These are phyloP conservation scores for Phialocephala subalpina DNA, from an alignment of 2,329 filamentous ascomycete species.

Conservation along the genomic window DNA sequence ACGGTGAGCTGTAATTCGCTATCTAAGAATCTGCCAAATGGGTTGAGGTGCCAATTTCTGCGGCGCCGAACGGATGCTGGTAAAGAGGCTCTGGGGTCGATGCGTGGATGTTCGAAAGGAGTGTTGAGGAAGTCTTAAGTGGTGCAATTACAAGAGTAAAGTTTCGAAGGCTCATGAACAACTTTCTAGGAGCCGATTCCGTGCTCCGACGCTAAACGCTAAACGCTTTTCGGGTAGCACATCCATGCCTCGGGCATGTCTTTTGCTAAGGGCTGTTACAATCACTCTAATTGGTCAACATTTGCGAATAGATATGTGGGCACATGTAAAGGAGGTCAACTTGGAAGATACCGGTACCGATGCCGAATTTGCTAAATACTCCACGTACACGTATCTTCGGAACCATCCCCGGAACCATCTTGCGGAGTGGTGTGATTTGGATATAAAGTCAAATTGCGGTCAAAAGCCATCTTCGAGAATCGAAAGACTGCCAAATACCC, in stretches of 20 bases:
- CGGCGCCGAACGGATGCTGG: not conserved
- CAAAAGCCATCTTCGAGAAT: not conserved
- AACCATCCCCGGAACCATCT: no score
- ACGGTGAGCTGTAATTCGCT: constrained; percentile 11
- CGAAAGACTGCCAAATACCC: not conserved
- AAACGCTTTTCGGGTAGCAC: not conserved
- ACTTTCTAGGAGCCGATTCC: no score
- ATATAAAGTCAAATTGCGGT: not conserved
- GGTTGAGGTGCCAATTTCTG: not conserved
- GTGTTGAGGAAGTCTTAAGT: constrained; percentile 5
- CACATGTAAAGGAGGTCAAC: not conserved
- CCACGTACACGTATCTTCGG: not conserved
- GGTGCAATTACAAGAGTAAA: no score
- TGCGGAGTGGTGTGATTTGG: not conserved
- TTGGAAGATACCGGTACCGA: not conserved
- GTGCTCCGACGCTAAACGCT: not conserved
- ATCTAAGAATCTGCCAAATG: not conserved
- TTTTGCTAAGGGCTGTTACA: not conserved
- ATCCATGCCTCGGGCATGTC: no score
- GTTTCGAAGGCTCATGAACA: no score
- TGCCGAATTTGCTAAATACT: not conserved
- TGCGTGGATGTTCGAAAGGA: not conserved
- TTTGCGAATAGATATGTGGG: not conserved
- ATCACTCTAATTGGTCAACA: not conserved
- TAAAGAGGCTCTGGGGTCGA: not conserved